Conservation (phyloP, 1,284 basidiomycete species). For the Papiliotrema terrestris region DNA sequence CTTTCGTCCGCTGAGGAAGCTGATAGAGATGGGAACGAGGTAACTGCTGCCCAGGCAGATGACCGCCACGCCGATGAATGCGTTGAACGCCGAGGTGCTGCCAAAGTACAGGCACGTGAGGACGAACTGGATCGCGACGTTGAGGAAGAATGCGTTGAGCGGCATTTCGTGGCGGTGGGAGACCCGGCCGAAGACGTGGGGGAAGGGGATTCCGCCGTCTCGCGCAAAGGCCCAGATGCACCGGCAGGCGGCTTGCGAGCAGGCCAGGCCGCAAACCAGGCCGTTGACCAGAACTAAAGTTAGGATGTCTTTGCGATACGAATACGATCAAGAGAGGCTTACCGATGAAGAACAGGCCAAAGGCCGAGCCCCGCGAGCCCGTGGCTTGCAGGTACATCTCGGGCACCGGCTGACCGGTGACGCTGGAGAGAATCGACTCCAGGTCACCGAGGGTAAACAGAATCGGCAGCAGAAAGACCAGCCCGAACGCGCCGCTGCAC, state of each 20-base stretch:
- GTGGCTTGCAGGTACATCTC: slow-evolving; percentile 49
- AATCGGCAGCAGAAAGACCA: slow-evolving; percentile 47
- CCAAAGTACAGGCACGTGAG: slow-evolving; percentile 48
- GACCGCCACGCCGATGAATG: slow-evolving; percentile 44
- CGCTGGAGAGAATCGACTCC: slow-evolving; percentile 37
- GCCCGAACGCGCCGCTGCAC: slow-evolving; percentile 27
- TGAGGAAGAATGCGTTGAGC: slow-evolving; percentile 48
- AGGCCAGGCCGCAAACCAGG: slow-evolving; percentile 46
- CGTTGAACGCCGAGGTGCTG: slow-evolving; percentile 41
- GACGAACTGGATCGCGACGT: slow-evolving; percentile 43
- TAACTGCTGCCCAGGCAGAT: slow-evolving; percentile 43
- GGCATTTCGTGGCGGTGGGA: slow-evolving; percentile 46
- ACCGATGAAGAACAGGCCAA: slow-evolving; percentile 47
- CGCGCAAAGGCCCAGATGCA: slow-evolving; percentile 48
- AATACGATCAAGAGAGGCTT: neutral
- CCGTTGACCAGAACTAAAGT: slow-evolving; percentile 46
- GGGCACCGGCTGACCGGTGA: slow-evolving; percentile 50
- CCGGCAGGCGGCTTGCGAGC: slow-evolving; percentile 40
- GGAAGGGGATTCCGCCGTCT: slow-evolving; percentile 50
- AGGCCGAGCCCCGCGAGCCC: slow-evolving; percentile 46
- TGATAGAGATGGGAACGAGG: slow-evolving; percentile 47
- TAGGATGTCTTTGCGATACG: neutral
- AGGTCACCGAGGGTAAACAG: slow-evolving; percentile 50
- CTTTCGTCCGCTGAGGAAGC: slow-evolving; percentile 41
- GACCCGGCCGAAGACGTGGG: slow-evolving; percentile 42